These are phyloP conservation scores for Microdochium bolleyi DNA, from an alignment of 2,329 filamentous ascomycete species.

Conservation along the genomic window DNA sequence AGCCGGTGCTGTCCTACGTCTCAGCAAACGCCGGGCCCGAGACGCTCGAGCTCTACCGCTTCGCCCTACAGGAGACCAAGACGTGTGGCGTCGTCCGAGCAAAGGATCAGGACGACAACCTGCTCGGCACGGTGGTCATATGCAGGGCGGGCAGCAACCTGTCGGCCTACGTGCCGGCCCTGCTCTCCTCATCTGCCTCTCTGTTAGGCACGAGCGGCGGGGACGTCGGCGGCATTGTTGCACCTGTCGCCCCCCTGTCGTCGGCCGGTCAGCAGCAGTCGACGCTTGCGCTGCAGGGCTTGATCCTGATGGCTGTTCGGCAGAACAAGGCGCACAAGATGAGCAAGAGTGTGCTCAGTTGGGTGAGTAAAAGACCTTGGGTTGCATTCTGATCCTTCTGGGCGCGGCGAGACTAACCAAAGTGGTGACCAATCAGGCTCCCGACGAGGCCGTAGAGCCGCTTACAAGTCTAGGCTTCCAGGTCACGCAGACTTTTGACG, in stretches of 20 bases:
- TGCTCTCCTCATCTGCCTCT: slow-evolving; percentile 25
- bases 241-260: slow-evolving; percentile 65
- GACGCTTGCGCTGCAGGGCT: slow-evolving; percentile 63
- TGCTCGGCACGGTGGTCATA: slow-evolving; percentile 74
- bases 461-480: slow-evolving; percentile 23
- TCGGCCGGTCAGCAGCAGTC: slow-evolving; percentile 41
- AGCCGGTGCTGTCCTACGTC: slow-evolving; percentile 67
- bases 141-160: slow-evolving; percentile 64
- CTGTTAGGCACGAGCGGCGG: slow-evolving; percentile 38
- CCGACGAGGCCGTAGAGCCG: slow-evolving; percentile 19
- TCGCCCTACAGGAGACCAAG: slow-evolving; percentile 62
- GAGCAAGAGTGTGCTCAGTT: slow-evolving; percentile 66
- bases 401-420: neutral
- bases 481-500: slow-evolving; percentile 21
- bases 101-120: slow-evolving; percentile 58
- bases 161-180: slow-evolving; percentile 59
- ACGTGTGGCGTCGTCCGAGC: slow-evolving; percentile 78
- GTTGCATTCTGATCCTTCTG: neutral
- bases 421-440: slow-evolving; percentile 22
- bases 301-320: slow-evolving; percentile 72
- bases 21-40: slow-evolving; percentile 68
- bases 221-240: slow-evolving; percentile 67
- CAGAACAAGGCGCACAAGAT: slow-evolving; percentile 76
- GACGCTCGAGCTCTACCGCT: slow-evolving; percentile 70
- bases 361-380: slow-evolving; percentile 47